Conservation (phyloP, 129 eudicot genomes). For the Daucus carota region DNA sequence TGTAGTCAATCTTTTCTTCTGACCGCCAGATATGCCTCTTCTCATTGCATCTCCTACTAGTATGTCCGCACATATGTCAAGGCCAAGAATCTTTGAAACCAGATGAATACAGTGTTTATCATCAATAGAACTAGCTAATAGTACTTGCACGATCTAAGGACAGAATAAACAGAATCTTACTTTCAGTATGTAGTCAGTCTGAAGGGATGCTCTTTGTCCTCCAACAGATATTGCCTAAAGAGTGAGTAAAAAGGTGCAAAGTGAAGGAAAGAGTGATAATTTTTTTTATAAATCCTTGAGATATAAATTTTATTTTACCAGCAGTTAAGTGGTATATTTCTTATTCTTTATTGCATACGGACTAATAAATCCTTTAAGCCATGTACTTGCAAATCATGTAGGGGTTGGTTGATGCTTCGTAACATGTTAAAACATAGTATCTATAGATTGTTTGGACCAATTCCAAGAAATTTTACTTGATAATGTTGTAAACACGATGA, state of each 20-base stretch:
- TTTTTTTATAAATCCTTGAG: no score
- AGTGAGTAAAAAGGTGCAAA: background rate
- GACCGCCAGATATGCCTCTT: constrained; percentile 19
- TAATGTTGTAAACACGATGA: background rate
- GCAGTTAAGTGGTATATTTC: no score
- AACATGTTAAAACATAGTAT: no score
- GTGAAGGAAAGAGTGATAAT: background rate
- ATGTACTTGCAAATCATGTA: no score
- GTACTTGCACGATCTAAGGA: background rate
- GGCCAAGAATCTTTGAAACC: constrained; percentile 51
- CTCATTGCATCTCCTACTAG: constrained; percentile 16
- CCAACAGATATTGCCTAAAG: constrained; percentile 42
- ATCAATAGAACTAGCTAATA: background rate
- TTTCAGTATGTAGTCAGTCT: constrained; percentile 47
- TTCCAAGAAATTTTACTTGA: background rate
- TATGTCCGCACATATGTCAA: constrained; percentile 36
- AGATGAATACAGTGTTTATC: background rate
- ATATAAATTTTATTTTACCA: no score
- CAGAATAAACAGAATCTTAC: constrained; percentile 16
- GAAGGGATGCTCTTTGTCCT: constrained; percentile 48
- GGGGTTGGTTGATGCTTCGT: no score
- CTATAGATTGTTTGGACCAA: no score
- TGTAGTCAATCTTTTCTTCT: constrained; percentile 24
- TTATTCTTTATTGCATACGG: no score
- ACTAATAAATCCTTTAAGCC: no score